These are phyloP conservation scores for Backusella westeae DNA, from an alignment of 192 early-diverging fungal genomes.

Conservation along the genomic window DNA sequence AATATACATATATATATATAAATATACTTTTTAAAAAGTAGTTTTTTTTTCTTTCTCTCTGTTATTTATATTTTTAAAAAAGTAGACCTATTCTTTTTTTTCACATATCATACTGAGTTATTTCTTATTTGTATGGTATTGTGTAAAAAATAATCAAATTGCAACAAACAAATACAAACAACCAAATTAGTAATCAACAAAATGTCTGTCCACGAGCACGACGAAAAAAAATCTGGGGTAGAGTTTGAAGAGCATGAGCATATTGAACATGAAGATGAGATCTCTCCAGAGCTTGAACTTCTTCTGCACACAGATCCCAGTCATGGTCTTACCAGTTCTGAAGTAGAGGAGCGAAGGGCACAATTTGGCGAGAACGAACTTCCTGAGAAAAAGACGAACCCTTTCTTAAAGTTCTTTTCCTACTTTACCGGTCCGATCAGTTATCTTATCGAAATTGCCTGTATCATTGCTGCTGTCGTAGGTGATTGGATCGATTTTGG, in stretches of 20 bases:
- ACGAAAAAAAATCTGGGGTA: slow-evolving; percentile 46
- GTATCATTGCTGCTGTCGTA: slow-evolving; percentile 70
- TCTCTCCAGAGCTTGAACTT: slow-evolving; percentile 79
- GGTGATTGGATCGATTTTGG: slow-evolving; percentile 79
- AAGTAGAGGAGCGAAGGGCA: slow-evolving; percentile 69
- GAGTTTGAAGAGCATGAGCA: slow-evolving; percentile 74
- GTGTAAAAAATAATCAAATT: slow-evolving; percentile 1
- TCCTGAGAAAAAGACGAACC: slow-evolving; percentile 82
- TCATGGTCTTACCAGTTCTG: slow-evolving; percentile 71
- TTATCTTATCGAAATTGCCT: slow-evolving; percentile 87
- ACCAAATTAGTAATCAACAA: neutral
- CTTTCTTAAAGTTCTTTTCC: slow-evolving; percentile 78
- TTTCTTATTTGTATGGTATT: neutral
- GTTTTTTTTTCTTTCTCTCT: neutral
- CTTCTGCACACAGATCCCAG: slow-evolving; percentile 77
- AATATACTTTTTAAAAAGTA: neutral
- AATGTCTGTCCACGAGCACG: slow-evolving; percentile 7
- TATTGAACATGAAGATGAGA: slow-evolving; percentile 72
- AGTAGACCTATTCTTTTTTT: neutral
- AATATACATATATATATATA: neutral
- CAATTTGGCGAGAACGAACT: slow-evolving; percentile 83
- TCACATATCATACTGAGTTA: neutral
- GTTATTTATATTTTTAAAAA: neutral
- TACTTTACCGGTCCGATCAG: slow-evolving; percentile 92
- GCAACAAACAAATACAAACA: neutral